These are phyloP conservation scores for Penicillium egyptiacum DNA, from an alignment of 495 filamentous ascomycete genomes.

Conservation along the genomic window DNA sequence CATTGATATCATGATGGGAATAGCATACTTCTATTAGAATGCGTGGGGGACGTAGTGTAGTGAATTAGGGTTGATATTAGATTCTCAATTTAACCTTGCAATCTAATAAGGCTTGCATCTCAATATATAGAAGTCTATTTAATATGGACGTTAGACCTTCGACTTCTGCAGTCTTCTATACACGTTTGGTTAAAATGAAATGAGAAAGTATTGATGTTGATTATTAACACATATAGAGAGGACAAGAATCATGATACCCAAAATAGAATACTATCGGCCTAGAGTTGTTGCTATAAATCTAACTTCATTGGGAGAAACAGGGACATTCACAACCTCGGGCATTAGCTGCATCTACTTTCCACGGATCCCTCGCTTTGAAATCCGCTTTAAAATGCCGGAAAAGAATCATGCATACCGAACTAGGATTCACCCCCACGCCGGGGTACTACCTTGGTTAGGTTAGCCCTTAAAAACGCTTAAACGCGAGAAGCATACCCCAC, in stretches of 20 bases:
- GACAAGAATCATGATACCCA: too few species aligned
- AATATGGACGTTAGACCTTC: too few species aligned
- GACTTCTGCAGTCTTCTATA: background rate
- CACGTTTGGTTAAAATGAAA: background rate
- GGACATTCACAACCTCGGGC: too few species aligned
- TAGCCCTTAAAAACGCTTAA: background rate
- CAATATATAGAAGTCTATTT: too few species aligned
- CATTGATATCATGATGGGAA: background rate
- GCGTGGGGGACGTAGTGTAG: background rate
- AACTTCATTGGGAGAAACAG: background rate
- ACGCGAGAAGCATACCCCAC: background rate
- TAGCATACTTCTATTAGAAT: background rate
- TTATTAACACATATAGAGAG: too few species aligned
- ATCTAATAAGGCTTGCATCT: background rate
- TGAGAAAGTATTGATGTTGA: too few species aligned
- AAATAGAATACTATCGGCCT: background rate
- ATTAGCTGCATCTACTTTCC: too few species aligned
- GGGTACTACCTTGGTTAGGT: too few species aligned
- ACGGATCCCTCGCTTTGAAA: too few species aligned
- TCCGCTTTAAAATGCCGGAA: too few species aligned
- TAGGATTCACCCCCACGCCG: too few species aligned
- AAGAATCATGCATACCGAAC: too few species aligned
- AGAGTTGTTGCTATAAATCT: background rate
- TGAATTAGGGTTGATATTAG: background rate
- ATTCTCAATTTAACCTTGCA: background rate